Evolutionary conservation across 1,284 basidiomycete species (phyloP), one percentile per base, ranked within the genome.

Genomic region (Ganoderma resinaceum): DNA sequence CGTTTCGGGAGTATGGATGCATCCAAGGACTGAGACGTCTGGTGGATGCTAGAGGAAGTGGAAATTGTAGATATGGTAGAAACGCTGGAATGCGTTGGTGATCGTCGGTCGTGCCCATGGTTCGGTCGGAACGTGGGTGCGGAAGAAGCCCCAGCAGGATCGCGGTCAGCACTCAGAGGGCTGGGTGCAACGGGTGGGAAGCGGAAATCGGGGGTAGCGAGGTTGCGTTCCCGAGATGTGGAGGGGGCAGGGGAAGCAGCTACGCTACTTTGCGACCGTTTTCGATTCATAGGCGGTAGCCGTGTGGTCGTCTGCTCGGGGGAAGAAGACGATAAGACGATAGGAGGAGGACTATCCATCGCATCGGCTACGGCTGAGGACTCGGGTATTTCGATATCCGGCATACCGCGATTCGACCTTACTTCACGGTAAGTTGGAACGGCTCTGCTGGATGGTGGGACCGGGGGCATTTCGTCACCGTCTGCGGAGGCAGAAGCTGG

Each of bases 11-110:
- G 63, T 37, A 75, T 69, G n/a, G 82, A 80, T 0, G 80, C 82
- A 75, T 91, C 89, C 23, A 90, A 77, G 0, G 89, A 91, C 72
- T 83, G 83, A 0, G 87, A 83, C 5, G 81, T 78, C 71, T 86
- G 86, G 75, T 88, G 87, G 29, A 79, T 74, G 66, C 68, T 76
- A 16, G 80, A 79, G 0, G 71, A 66, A n/a, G 71, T 72, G 2
- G 76, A 71, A 66, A 78, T 69, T 26, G 73, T 71, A 61, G 79
- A 75, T 14, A 77, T 71, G 57, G 75, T 78, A 12, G 81, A 78
- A 29, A 79, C 74, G 66, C 80, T 82, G 3, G 78, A 74, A 70
- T 81, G 81, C 3, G 80, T 83, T 1, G 79, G 78, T 16, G 80
- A 80, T 16, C 73, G 70, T 58, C 76, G 74, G 60, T 69, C 70